Percentiles rank a stretch among this genome's conserved stretches.
These are phyloP conservation scores for Dictyostelium capitatum DNA, from an alignment of 78 protist species.

Conservation along the genomic window DNA sequence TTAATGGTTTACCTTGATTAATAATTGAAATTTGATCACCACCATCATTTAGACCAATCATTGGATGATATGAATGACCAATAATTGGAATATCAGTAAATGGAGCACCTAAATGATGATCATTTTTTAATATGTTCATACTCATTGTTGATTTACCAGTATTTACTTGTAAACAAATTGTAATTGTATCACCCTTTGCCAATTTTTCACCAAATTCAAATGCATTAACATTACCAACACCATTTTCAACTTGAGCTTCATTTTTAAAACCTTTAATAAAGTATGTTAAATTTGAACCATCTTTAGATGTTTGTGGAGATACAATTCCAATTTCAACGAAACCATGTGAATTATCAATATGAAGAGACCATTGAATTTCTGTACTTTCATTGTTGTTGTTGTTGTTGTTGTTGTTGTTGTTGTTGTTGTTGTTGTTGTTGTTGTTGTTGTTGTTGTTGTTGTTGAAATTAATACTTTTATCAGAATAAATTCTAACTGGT, in stretches of 20 bases:
- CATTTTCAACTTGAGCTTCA: slow-evolving; percentile 33
- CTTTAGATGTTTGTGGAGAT: background rate
- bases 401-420: too few species aligned
- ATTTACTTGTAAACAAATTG: background rate
- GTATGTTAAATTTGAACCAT: background rate
- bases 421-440: background rate
- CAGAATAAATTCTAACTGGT: slow-evolving; percentile 28
- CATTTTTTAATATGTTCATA: slow-evolving; percentile 15
- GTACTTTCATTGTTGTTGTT: background rate
- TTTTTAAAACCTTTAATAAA: slow-evolving; percentile 11
- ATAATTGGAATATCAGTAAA: slow-evolving; percentile 8
- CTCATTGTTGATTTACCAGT: background rate
- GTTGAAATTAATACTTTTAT: background rate
- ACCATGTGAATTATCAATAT: background rate
- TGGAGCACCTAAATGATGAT: background rate
- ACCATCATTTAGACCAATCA: slow-evolving; percentile 55
- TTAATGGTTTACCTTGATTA: too few species aligned
- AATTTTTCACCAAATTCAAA: slow-evolving; percentile 39
- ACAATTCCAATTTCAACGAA: slow-evolving; percentile 52
- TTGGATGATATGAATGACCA: slow-evolving; percentile 21
- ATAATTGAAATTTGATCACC: slow-evolving; percentile 40
- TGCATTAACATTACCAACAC: background rate
- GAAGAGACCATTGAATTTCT: slow-evolving; percentile 12
- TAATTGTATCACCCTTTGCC: slow-evolving; percentile 4
- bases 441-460: too few species aligned